A percentile compares a stretch with the other conserved stretches of the same genome.
These are phyloP conservation scores for Pugionium dolabratum DNA, from an alignment of 345 rosid species.

Conservation along the genomic window DNA sequence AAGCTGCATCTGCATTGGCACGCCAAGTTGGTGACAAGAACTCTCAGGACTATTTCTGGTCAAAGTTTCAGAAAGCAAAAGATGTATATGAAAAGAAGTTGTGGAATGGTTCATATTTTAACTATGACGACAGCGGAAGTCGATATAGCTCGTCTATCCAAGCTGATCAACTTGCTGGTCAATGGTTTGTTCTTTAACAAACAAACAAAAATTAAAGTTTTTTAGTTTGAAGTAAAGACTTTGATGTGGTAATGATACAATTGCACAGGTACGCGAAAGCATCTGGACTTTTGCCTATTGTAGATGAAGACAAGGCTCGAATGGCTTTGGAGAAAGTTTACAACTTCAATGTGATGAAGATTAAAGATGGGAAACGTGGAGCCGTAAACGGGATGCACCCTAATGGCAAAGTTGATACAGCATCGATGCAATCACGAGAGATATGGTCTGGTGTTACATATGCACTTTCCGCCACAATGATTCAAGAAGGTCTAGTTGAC, in stretches of 20 bases:
- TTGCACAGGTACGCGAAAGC: slow-evolving; percentile 79
- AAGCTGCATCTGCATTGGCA: slow-evolving; percentile 94
- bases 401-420: slow-evolving; percentile 69
- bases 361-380: slow-evolving; percentile 78
- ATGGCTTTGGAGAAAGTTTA: slow-evolving; percentile 72
- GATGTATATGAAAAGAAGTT: slow-evolving; percentile 64
- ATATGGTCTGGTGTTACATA: slow-evolving; percentile 97
- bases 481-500: slow-evolving; percentile 72
- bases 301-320: slow-evolving; percentile 68
- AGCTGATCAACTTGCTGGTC: slow-evolving; percentile 97
- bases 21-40: slow-evolving; percentile 71
- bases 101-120: slow-evolving; percentile 94
- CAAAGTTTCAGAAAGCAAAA: slow-evolving; percentile 82
- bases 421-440: slow-evolving; percentile 87
- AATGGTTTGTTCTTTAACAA: slow-evolving; percentile 52
- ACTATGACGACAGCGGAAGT: slow-evolving; percentile 69
- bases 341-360: slow-evolving; percentile 74
- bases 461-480: slow-evolving; percentile 87
- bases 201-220: neutral
- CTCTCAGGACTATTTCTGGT: slow-evolving; percentile 71
- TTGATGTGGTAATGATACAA: slow-evolving; percentile 16
- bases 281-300: slow-evolving; percentile 72
- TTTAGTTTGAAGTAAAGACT: neutral
- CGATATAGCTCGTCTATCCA: slow-evolving; percentile 74
- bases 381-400: slow-evolving; percentile 97